phyloP scores from a whole-genome alignment of 495 filamentous ascomycete species.

The Durotheca rogersii region DNA sequence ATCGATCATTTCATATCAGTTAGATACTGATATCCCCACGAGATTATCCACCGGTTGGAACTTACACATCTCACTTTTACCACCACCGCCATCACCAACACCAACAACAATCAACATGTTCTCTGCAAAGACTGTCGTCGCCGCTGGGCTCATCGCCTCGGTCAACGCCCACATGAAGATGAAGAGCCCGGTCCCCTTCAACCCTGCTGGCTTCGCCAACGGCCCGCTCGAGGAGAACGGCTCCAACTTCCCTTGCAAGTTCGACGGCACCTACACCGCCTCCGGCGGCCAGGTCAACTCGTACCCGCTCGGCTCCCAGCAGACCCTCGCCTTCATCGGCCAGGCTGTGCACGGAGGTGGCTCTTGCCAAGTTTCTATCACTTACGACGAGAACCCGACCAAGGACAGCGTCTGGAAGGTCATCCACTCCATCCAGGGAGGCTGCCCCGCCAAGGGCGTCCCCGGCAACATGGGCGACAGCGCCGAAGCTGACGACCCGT shows the following conservation, averaged over 20 bases:
- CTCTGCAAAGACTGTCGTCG: constrained; percentile 37
- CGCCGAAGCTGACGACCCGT: constrained; percentile 31
- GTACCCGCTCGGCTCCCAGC: constrained; percentile 57
- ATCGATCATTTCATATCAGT: constrained; percentile 29
- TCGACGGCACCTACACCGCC: constrained; percentile 40
- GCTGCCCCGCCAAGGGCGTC: constrained; percentile 62
- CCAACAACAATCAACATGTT: constrained; percentile 51
- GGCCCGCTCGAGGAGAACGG: constrained; percentile 61
- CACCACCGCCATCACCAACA: too few species aligned
- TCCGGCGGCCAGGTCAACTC: constrained; percentile 44
- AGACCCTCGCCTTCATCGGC: constrained; percentile 58
- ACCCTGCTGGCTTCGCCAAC: constrained; percentile 45
- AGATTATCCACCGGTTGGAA: too few species aligned
- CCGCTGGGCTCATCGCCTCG: constrained; percentile 52
- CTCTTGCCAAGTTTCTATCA: constrained; percentile 83
- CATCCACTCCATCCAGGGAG: constrained; percentile 79
- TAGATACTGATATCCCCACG: constrained; percentile 7
- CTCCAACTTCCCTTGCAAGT: constrained; percentile 82
- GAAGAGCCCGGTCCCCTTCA: constrained; percentile 66
- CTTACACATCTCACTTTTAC: too few species aligned
- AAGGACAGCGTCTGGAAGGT: constrained; percentile 69
- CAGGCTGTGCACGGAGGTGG: constrained; percentile 80
- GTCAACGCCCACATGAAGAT: constrained; percentile 73
- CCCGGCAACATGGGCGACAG: constrained; percentile 44
- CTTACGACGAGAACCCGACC: constrained; percentile 66